Percentiles rank a stretch among this genome's conserved stretches.
These are phyloP conservation scores for Saxophila tyrrhenica DNA, from an alignment of 495 filamentous ascomycete species.

Conservation along the genomic window DNA sequence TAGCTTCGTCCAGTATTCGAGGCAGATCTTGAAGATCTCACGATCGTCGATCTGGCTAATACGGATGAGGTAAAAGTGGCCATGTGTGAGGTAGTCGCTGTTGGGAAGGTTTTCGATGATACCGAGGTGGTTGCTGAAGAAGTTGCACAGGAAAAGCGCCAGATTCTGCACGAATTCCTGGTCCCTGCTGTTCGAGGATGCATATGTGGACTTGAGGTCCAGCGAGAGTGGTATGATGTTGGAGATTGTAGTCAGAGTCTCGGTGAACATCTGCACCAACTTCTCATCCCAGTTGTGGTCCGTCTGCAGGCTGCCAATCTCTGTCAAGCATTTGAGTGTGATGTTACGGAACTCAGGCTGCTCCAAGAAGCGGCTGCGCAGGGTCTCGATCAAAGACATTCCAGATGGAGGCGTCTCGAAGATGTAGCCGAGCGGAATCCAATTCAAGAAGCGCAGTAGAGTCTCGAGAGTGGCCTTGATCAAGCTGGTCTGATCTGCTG, in stretches of 20 bases:
- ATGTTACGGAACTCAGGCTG: conserved; percentile 90
- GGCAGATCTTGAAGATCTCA: conserved; percentile 97
- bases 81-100: conserved; percentile 83
- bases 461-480: conserved; percentile 93
- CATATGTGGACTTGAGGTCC: conserved; percentile 81
- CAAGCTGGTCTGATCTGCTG: conserved; percentile 74
- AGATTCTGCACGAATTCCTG: conserved; percentile 97
- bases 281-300: conserved; percentile 83
- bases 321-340: conserved; percentile 90
- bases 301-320: conserved; percentile 83
- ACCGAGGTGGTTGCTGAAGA: conserved; percentile 82
- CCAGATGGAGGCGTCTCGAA: conserved; percentile 67
- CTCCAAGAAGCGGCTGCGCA: conserved; percentile 80
- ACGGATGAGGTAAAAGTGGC: conserved; percentile 93
- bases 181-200: conserved; percentile 78
- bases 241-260: conserved; percentile 76
- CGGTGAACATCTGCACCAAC: conserved; percentile 92
- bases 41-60: conserved; percentile 97
- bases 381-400: conserved; percentile 69
- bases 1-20: conserved; percentile 98
- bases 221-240: conserved; percentile 81
- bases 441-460: conserved; percentile 89
- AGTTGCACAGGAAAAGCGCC: conserved; percentile 89
- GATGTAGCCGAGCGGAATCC: conserved; percentile 97
- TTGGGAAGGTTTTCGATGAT: conserved; percentile 94